Conservation (phyloP, 2,329 filamentous ascomycete genomes). For the Teratosphaeriaceae sp. region DNA sequence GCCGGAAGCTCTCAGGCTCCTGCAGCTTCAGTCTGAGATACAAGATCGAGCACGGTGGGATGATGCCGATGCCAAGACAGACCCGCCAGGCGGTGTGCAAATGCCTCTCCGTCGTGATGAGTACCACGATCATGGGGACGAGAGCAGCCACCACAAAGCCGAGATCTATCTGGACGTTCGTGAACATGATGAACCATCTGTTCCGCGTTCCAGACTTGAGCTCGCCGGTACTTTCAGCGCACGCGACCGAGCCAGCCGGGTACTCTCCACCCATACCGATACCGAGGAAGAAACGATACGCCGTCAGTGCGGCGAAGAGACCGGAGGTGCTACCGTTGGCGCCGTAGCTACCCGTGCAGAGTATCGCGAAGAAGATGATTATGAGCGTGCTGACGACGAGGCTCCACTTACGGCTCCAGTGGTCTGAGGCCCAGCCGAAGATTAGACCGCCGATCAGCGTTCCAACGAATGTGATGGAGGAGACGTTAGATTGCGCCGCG, state of each 20-base stretch:
- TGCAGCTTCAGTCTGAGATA: conserved; percentile 64
- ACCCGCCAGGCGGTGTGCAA: conserved; percentile 74
- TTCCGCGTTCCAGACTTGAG: conserved; percentile 79
- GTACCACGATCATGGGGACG: conserved; percentile 58
- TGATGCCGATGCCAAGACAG: conserved; percentile 67
- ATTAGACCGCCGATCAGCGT: conserved; percentile 75
- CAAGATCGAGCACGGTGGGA: conserved; percentile 68
- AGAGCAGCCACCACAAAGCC: conserved; percentile 78
- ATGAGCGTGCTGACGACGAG: conserved; percentile 76
- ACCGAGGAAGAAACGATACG: conserved; percentile 77
- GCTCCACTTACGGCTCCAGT: conserved; percentile 77
- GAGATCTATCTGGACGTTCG: conserved; percentile 78
- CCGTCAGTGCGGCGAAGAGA: conserved; percentile 70
- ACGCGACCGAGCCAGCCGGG: conserved; percentile 75
- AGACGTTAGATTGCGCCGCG: conserved; percentile 64
- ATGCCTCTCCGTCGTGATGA: conserved; percentile 2
- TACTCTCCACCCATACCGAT: conserved; percentile 57
- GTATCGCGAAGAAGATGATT: conserved; percentile 75
- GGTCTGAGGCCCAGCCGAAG: conserved; percentile 76
- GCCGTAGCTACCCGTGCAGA: conserved; percentile 71
- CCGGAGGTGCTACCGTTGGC: conserved; percentile 61
- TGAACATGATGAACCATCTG: conserved; percentile 75
- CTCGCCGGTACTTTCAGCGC: conserved; percentile 77
- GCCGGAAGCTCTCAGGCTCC: conserved; percentile 67
- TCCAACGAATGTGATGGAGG: conserved; percentile 71